A percentile compares a stretch with the other conserved stretches of the same genome.
Conservation (phyloP, 2,329 filamentous ascomycete genomes). For the Fonsecaea nubica region DNA sequence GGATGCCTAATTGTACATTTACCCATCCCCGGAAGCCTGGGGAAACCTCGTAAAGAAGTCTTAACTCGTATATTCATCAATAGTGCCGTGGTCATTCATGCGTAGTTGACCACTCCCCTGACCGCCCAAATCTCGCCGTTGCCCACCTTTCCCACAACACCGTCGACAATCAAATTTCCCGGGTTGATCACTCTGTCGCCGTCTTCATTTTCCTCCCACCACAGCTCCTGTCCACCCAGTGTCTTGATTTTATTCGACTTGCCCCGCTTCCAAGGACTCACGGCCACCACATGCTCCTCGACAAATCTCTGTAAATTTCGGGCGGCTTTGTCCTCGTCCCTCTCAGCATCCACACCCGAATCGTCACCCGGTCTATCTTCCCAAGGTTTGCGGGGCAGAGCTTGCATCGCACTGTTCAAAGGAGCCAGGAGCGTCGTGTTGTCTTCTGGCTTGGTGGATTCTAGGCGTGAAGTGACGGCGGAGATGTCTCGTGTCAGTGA, state of each 20-base stretch:
- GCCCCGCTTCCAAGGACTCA: slow-evolving; percentile 75
- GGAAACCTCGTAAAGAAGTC: not conserved
- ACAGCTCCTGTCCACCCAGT: slow-evolving; percentile 72
- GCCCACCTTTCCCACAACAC: slow-evolving; percentile 73
- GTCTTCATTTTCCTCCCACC: slow-evolving; percentile 76
- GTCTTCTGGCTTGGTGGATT: slow-evolving; percentile 59
- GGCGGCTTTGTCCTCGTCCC: slow-evolving; percentile 73
- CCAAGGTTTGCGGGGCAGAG: slow-evolving; percentile 84
- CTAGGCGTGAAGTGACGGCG: slow-evolving; percentile 70
- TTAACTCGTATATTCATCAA: not conserved
- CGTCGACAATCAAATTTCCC: slow-evolving; percentile 76
- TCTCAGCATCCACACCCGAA: slow-evolving; percentile 59
- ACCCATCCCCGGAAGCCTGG: not conserved
- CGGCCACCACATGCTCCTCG: slow-evolving; percentile 79
- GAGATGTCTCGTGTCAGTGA: slow-evolving; percentile 78
- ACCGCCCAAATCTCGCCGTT: slow-evolving; percentile 91
- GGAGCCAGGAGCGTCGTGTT: slow-evolving; percentile 90
- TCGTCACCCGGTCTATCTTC: slow-evolving; percentile 53
- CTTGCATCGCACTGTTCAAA: slow-evolving; percentile 79
- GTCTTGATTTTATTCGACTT: slow-evolving; percentile 70
- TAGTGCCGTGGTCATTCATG: slow-evolving; percentile 25
- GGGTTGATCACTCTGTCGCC: slow-evolving; percentile 71
- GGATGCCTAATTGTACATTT: slow-evolving; percentile 8
- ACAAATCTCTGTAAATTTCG: slow-evolving; percentile 81
- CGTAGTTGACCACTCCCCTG: slow-evolving; percentile 65